phyloP scores from a whole-genome alignment of 805 yeast species.

The Candida quercuum region DNA sequence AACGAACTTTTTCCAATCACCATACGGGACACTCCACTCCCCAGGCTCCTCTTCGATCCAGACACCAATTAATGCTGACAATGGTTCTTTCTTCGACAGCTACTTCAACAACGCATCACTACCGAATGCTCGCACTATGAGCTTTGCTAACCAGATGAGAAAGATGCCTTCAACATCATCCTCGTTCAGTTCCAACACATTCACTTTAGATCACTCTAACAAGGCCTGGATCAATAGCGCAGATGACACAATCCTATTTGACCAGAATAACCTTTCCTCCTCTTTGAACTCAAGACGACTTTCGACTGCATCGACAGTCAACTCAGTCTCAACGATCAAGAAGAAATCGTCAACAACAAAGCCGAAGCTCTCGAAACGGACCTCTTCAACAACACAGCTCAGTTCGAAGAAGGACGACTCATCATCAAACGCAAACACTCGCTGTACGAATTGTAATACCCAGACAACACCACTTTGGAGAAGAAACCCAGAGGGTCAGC shows the following conservation, averaged over 20 bases:
- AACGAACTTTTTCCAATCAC: constrained; percentile 14
- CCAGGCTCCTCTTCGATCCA: constrained; percentile 21
- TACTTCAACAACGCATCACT: constrained; percentile 13
- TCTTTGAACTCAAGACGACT: constrained; percentile 17
- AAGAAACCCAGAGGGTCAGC: constrained; percentile 86
- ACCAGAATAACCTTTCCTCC: constrained; percentile 11
- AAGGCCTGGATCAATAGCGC: background rate
- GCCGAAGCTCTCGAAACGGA: constrained; percentile 16
- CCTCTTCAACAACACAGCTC: constrained; percentile 15
- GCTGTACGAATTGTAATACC: constrained; percentile 87
- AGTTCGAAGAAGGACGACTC: constrained; percentile 7
- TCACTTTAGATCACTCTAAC: constrained; percentile 2
- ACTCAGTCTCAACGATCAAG: constrained; percentile 17
- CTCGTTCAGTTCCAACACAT: constrained; percentile 9
- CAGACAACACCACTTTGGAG: constrained; percentile 94
- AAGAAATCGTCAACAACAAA: constrained; percentile 18
- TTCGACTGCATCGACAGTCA: constrained; percentile 3
- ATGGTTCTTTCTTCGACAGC: constrained; percentile 20
- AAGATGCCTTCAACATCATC: constrained; percentile 11
- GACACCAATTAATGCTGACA: constrained; percentile 18
- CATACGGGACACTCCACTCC: constrained; percentile 14
- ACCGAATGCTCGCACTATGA: constrained; percentile 7
- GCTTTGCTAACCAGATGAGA: constrained; percentile 22
- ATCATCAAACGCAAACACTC: constrained; percentile 18
- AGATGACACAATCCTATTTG: background rate